Conservation (phyloP, 441 rosid genomes). For the Aquilaria agallochum region DNA sequence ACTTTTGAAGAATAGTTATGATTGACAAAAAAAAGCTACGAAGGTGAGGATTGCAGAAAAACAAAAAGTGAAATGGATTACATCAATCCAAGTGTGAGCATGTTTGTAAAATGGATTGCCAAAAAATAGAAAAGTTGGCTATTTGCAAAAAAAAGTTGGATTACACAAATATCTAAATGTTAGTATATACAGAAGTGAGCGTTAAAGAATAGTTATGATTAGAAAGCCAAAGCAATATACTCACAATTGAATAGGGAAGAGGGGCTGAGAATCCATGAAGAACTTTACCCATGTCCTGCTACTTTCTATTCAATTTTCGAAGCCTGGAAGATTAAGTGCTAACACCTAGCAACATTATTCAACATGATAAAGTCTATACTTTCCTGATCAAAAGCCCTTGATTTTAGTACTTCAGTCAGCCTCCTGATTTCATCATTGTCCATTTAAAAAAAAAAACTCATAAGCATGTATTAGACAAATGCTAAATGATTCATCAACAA, state of each 20-base stretch:
- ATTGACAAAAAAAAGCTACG: too few species aligned
- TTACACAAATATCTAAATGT: too few species aligned
- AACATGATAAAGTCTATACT: constrained; percentile 20
- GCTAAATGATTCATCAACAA: too few species aligned
- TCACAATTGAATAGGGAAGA: constrained; percentile 46
- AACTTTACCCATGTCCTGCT: constrained; percentile 32
- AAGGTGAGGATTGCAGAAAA: too few species aligned
- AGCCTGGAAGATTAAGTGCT: constrained; percentile 25
- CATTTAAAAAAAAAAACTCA: constrained; percentile 6
- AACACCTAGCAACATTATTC: constrained; percentile 20
- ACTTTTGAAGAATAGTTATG: too few species aligned
- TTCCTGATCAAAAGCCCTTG: constrained; percentile 52
- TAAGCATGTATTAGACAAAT: too few species aligned
- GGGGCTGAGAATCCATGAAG: constrained; percentile 38
- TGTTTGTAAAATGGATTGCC: too few species aligned
- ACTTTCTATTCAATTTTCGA: constrained; percentile 30
- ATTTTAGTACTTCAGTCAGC: constrained; percentile 56
- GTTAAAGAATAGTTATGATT: neutral
- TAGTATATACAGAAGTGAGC: too few species aligned
- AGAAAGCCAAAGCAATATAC: constrained; percentile 23
- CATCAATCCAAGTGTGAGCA: too few species aligned
- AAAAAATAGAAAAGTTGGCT: too few species aligned
- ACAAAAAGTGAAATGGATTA: too few species aligned
- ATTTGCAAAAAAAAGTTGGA: too few species aligned
- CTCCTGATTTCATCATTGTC: constrained; percentile 66